These are phyloP conservation scores for Saturnispora galanensis DNA, from an alignment of 805 yeast genomes.

Conservation along the genomic window DNA sequence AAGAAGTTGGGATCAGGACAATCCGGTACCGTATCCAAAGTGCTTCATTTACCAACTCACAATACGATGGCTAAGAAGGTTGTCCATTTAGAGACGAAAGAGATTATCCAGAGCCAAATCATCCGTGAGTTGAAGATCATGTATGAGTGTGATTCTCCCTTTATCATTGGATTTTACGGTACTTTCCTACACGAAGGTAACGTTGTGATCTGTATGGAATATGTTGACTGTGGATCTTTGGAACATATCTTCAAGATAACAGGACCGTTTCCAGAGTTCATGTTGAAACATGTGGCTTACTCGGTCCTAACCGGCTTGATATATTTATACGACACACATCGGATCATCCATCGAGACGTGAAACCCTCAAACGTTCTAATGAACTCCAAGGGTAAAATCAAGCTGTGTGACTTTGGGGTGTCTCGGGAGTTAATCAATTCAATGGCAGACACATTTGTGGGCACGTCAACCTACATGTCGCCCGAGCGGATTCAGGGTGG, in stretches of 20 bases:
- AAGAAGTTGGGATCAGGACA: conserved; percentile 86
- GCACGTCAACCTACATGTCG: conserved; percentile 95
- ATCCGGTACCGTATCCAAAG: conserved; percentile 87
- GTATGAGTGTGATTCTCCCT: conserved; percentile 80
- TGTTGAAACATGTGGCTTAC: conserved; percentile 63
- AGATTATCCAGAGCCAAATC: conserved; percentile 70
- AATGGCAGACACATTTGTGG: conserved; percentile 94
- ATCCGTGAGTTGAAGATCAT: conserved; percentile 80
- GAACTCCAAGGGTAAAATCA: conserved; percentile 78
- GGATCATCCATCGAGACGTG: conserved; percentile 91
- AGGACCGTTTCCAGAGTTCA: conserved; percentile 58
- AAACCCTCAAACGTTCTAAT: conserved; percentile 91
- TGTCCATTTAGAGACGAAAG: conserved; percentile 77
- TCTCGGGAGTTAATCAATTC: conserved; percentile 87
- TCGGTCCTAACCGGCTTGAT: conserved; percentile 73
- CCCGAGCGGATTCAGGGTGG: conserved; percentile 97
- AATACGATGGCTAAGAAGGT: conserved; percentile 84
- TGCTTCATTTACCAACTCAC: conserved; percentile 80
- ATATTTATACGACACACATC: conserved; percentile 72
- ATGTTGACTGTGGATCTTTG: conserved; percentile 88
- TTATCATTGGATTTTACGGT: conserved; percentile 84
- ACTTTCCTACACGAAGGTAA: conserved; percentile 68
- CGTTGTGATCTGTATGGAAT: conserved; percentile 90
- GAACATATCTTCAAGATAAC: conserved; percentile 59
- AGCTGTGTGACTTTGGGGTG: conserved; percentile 95